A percentile compares a stretch with the other conserved stretches of the same genome.
Evolutionary conservation across 2,329 filamentous ascomycete species (phyloP).

Genomic region (Penicillium crustosum): DNA sequence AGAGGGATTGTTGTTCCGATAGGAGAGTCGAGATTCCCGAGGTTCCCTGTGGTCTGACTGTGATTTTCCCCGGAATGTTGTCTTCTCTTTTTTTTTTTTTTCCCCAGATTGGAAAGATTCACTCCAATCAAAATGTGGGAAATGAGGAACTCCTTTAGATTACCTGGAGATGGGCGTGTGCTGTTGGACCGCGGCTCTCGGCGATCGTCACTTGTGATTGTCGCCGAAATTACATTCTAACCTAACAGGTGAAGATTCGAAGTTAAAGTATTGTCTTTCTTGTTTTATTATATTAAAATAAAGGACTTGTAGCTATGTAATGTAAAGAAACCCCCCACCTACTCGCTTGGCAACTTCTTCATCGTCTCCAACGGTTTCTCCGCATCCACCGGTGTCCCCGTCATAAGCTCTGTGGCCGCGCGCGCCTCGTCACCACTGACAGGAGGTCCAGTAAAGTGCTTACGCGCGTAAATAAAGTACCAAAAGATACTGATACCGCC

Average conservation of each 20-base stretch:
- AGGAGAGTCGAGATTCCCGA: background rate
- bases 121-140: background rate
- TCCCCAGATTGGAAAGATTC: background rate
- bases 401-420: slow-evolving; percentile 32
- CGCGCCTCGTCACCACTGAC: slow-evolving; percentile 31
- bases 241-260: background rate
- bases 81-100: background rate
- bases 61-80: slow-evolving; percentile 5
- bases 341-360: slow-evolving; percentile 20
- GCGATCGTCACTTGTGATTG: slow-evolving; percentile 33
- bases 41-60: slow-evolving; percentile 4
- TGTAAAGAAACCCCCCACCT: slow-evolving; percentile 9
- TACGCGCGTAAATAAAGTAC: slow-evolving; percentile 64
- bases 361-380: slow-evolving; percentile 30
- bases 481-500: slow-evolving; percentile 59
- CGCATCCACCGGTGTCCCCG: slow-evolving; percentile 34
- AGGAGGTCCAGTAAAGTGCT: slow-evolving; percentile 62
- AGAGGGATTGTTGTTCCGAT: background rate
- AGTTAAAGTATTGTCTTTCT: background rate
- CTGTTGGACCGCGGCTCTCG: slow-evolving; percentile 38
- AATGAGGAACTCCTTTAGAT: background rate
- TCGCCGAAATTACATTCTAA: background rate
- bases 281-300: background rate
- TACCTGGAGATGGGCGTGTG: slow-evolving; percentile 15
- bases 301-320: background rate